Evolutionary conservation across 2,329 filamentous ascomycete species (phyloP), one percentile per base, ranked within the genome.

Genomic region (Hypoxylon sp.): DNA sequence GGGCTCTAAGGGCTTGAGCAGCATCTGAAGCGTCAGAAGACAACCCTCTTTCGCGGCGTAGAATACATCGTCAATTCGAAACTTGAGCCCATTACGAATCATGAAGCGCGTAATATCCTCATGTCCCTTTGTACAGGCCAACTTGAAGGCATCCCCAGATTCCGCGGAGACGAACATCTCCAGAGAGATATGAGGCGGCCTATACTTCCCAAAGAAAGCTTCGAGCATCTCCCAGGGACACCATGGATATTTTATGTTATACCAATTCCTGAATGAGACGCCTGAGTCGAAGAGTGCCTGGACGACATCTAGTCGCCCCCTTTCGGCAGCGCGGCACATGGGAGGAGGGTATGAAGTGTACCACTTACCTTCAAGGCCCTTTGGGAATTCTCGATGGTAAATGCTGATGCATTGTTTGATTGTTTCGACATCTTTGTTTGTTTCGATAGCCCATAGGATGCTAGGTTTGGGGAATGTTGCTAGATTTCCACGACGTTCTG

Each of bases 11-110:
- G 23, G 9, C 36, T 32, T 4, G 9, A 56, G 25, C 25, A 56
- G 45, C 1, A 6, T n/a, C 9, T 45, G 23, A 19, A 56, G 21
- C 14, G 23, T 43, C 38, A 4, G 13, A 21, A 56, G 5, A 4
- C 25, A 25, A 5, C 17, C 36, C 6, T 43, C 11, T 32, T 17
- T 28, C 11, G 23, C 52, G 4, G 52, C 52, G 13, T 21, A 23
- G 21, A 25, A 45, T 3, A 56, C 14, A n/a, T 56, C 52, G 23
- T 56, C 52, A 3, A 56, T 19, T 21, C 52, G 36, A 41, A 32
- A 10, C 34, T 45, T 23, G 23, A 45, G 21, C 25, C 36, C 52
- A 21, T 21, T 45, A 1, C 28, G 19, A 30, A 56, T 45, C 36
- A 56, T 56, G n/a, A 43, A 45, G 13, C 10, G 19, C 5, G 38